Evolutionary conservation across 2,329 filamentous ascomycete genomes (phyloP), one percentile per base, ranked within the genome.

Genomic region (Alternaria viburni): DNA sequence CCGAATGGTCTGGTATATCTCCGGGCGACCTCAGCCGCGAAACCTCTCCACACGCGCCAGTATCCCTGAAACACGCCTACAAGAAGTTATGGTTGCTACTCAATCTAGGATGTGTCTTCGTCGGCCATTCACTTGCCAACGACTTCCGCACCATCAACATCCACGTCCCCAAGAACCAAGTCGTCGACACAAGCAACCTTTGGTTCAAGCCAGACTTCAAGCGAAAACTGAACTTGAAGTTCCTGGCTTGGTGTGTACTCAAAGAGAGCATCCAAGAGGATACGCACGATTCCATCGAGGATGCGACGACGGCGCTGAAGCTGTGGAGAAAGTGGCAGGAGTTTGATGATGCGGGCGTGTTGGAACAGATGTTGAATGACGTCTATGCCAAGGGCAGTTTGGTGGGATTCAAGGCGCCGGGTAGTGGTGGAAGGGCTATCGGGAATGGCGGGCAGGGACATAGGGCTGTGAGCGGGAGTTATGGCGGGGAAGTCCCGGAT

Each of bases 141-240:
- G 96, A 99, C 80, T 98, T 99, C 82, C 93, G 96, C 57, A 97
- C 97, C 59, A 97, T 97, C 81, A 99, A 99, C 79, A 97, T 99
- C 59, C 93, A 97, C 78, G 91, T 99, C 0, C 96, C 96, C 1
- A 92, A 91, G 76, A 81, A 88, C 4, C 96, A 99, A 78, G 91
- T 97, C 36, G 93, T 99, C 59, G 96, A 99, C 80, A 99, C 96
- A 0, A 93, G 94, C 69, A 91, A 96, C 67, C 86, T 97, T 2
- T 98, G 97, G 83, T 96, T 92, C 80, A 89, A 97, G 62, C 89
- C 91, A 59, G 86, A 88, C 15, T 90, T 93, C 30, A 87, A 93
- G 57, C 89, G 96, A n/a, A 96, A 94, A 76, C 87, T 99, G 3
- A 96, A 91, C 8, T 85, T 99, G 19, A 92, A 95, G 26, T 98